These are phyloP conservation scores for Cladosporium sp. DNA, from an alignment of 2,329 filamentous ascomycete genomes.

Conservation along the genomic window DNA sequence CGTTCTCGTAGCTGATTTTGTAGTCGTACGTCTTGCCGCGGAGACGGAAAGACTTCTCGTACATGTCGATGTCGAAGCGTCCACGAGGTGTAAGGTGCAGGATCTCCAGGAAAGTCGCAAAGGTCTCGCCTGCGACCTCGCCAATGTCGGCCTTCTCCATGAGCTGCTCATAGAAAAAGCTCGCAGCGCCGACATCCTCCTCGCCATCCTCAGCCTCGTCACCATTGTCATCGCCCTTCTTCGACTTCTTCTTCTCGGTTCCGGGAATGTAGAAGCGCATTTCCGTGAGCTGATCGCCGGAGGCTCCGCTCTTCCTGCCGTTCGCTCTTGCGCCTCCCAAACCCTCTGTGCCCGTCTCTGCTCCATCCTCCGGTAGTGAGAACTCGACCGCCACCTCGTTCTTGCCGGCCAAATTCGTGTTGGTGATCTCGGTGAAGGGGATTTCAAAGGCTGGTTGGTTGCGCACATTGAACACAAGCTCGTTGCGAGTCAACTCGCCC, in stretches of 20 bases:
- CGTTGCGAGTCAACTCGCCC: constrained; percentile 89
- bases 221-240: constrained; percentile 59
- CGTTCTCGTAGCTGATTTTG: constrained; percentile 96
- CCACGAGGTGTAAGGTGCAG: constrained; percentile 96
- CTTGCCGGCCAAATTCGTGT: constrained; percentile 94
- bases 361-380: constrained; percentile 64
- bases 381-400: constrained; percentile 98
- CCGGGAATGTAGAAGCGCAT: constrained; percentile 99
- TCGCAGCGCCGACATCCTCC: constrained; percentile 91
- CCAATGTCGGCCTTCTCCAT: constrained; percentile 99
- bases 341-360: constrained; percentile 67
- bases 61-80: constrained; percentile 99
- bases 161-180: constrained; percentile 94
- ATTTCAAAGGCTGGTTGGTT: constrained; percentile 96
- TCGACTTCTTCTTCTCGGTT: constrained; percentile 66
- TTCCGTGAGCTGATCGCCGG: constrained; percentile 88
- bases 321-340: constrained; percentile 67
- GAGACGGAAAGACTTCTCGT: constrained; percentile 92
- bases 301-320: constrained; percentile 84
- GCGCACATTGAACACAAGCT: constrained; percentile 93
- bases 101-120: constrained; percentile 93
- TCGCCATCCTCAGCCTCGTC: constrained; percentile 49
- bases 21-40: constrained; percentile 99
- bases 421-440: constrained; percentile 93
- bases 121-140: constrained; percentile 96